A percentile compares a stretch with the other conserved stretches of the same genome.
Evolutionary conservation across 495 filamentous ascomycete genomes (phyloP).

Genomic region (Hypoxylon crocopeplum): DNA sequence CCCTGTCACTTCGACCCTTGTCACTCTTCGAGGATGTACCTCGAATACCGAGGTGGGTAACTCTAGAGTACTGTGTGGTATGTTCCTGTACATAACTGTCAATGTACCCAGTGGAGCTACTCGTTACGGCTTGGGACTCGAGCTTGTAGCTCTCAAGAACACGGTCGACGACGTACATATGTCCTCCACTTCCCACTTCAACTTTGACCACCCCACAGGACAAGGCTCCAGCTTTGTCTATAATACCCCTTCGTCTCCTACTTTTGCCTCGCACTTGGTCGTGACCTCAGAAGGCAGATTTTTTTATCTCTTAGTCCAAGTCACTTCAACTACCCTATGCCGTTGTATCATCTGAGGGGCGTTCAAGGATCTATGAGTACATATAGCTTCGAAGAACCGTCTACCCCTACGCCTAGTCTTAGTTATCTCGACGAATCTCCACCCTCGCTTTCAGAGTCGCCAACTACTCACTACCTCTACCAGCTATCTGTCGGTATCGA

Average conservation of each 20-base stretch:
- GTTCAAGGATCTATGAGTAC: conserved; percentile 20
- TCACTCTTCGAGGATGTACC: conserved; percentile 28
- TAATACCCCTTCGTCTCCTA: conserved; percentile 39
- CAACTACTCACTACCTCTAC: conserved; percentile 9
- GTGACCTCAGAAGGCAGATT: conserved; percentile 40
- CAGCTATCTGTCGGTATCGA: conserved; percentile 12
- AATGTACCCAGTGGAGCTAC: conserved; percentile 30
- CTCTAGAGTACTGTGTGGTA: conserved; percentile 22
- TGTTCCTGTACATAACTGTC: conserved; percentile 31
- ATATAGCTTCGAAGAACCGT: conserved; percentile 32
- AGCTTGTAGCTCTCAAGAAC: conserved; percentile 32
- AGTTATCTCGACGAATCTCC: conserved; percentile 12
- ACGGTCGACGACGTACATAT: conserved; percentile 36
- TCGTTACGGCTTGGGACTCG: conserved; percentile 33
- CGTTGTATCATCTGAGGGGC: conserved; percentile 2
- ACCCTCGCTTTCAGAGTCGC: conserved; percentile 3
- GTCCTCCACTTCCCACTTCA: conserved; percentile 31
- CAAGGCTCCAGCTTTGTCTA: conserved; percentile 40
- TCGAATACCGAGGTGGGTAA: conserved; percentile 31
- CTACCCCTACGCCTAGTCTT: conserved; percentile 21
- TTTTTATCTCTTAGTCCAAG: conserved; percentile 15
- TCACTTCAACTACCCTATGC: conserved; percentile 8
- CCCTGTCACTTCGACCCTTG: conserved; percentile 27
- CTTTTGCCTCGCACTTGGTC: conserved; percentile 32
- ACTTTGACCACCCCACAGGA: conserved; percentile 21